Evolutionary conservation across 139 green algal species (phyloP), one percentile per base, ranked within the genome.

Genomic region (Bryopsis sp.): DNA sequence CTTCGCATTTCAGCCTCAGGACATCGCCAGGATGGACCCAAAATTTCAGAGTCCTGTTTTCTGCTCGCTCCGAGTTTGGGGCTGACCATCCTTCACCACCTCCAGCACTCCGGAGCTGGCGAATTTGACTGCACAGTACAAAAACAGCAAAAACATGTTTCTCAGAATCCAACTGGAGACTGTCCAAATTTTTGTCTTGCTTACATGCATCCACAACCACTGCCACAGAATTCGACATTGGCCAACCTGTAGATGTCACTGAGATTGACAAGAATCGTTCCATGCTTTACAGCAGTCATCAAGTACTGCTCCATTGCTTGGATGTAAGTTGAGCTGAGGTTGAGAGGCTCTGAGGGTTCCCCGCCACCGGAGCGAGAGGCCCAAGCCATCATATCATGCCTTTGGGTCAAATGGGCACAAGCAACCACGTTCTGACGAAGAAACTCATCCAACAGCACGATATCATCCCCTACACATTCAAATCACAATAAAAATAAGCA

Each of bases 21-120:
- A 89, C 75, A 70, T 93, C 70, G 0, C 65, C 50, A 0, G 85
- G 79, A 37, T 74, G 71, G 39, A 92, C 70, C 88, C 88, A 94
- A 60, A 83, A 92, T 77, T 94, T 94, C 74, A 80, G 86, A 2
- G 85, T 93, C 47, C 70, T 48, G 15, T 83, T 61, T 46, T 66
- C 48, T 47, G 89, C 89, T 29, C 11, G 15, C 43, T 54, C 43
- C 43, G 43, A 19, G 15, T n/a, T n/a, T n/a, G n/a, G n/a, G n/a
- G n/a, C n/a, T n/a, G n/a, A n/a, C n/a, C n/a, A n/a, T n/a, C n/a
- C n/a, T n/a, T n/a, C n/a, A n/a, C n/a, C n/a, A n/a, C n/a, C n/a
- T n/a, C n/a, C n/a, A n/a, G n/a, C n/a, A n/a, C n/a, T n/a, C n/a
- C n/a, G n/a, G n/a, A n/a, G n/a, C n/a, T n/a, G n/a, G n/a, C n/a